Base-by-base conservation (phyloP, 2,329 filamentous ascomycete species). In the Amylocarpus encephaloides region DNA sequence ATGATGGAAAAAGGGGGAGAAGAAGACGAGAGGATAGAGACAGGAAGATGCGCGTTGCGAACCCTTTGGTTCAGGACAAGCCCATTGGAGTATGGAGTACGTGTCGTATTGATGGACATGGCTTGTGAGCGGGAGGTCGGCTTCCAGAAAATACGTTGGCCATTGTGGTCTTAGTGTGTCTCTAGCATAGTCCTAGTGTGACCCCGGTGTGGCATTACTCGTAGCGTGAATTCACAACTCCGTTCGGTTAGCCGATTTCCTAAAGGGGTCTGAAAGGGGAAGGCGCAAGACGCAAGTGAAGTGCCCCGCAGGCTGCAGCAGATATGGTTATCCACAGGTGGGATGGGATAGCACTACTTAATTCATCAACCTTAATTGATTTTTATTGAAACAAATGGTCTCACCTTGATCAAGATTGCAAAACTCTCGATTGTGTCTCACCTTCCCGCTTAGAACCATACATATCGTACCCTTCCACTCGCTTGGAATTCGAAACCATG, bases 31-130 rank as follows among this genome's bases (percentile, higher is more conserved):
- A 13, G 42, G 34, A 34, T 33, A 40, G 36, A 29, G 48, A 50
- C 48, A 19, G 43, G 46, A n/a, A 29, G 26, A 15, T 50, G 26
- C 12, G 43, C 22, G 36, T 45, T 45, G 29, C 29, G 29, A 29
- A 40, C 26, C 32, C 43, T 26, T 45, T 16, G 30, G 32, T 40
- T 15, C 11, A 40, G 32, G 29, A 36, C 30, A 36, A 39, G 41
- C 6, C 41, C 46, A 43, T 41, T 19, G 13, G 32, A 44, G 40
- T n/a, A n/a, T 19, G 13, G 32, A 44, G 44, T 39, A 49, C 39
- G 46, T 49, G 48, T 49, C 34, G 35, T 34, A 33, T 43, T 42
- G 46, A 15, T 34, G 26, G 29, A 43, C 29, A 11, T 43, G 40
- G 40, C 40, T 30, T 16, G 40, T 43, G 40, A 36, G 11, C 15